These are phyloP conservation scores for Boletus nobilissimus DNA, from an alignment of 1,284 basidiomycete genomes.

Conservation along the genomic window DNA sequence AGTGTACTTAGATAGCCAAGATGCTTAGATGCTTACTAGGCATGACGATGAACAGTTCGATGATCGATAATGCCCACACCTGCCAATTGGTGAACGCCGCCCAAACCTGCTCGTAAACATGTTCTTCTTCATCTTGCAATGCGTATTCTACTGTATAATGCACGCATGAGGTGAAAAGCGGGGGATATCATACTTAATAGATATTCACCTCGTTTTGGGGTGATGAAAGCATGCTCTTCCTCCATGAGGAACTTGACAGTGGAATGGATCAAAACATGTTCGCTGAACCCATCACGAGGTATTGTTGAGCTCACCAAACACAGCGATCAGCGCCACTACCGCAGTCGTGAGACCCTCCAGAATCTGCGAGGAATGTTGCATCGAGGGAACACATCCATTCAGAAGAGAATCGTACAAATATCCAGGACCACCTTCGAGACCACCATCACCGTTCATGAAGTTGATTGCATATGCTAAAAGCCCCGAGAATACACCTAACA, in stretches of 20 bases:
- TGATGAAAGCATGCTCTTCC: constrained; percentile 4
- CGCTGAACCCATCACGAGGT: not conserved
- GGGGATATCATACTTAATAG: not conserved
- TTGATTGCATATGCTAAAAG: constrained; percentile 16
- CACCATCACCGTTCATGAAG: constrained; percentile 11
- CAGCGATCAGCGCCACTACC: constrained; percentile 5
- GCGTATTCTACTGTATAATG: not conserved
- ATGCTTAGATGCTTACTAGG: not conserved
- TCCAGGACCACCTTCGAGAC: constrained; percentile 21
- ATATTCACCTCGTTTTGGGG: constrained; percentile 1
- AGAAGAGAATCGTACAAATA: constrained; percentile 5
- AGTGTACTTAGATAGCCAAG: not conserved
- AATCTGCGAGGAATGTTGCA: not conserved
- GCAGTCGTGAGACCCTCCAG: constrained; percentile 14
- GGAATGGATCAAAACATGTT: not conserved
- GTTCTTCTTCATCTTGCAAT: constrained; percentile 10
- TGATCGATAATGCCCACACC: constrained; percentile 11
- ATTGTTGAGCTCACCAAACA: not conserved
- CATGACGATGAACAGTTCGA: not conserved
- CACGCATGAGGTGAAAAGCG: not conserved
- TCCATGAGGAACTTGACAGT: constrained; percentile 7
- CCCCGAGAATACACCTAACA: constrained; percentile 17
- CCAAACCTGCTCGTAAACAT: constrained; percentile 7
- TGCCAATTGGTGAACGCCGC: constrained; percentile 20
- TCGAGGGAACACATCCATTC: not conserved